Evolutionary conservation across 345 rosid genomes (phyloP).

Genomic region (Orychophragmus violaceus): DNA sequence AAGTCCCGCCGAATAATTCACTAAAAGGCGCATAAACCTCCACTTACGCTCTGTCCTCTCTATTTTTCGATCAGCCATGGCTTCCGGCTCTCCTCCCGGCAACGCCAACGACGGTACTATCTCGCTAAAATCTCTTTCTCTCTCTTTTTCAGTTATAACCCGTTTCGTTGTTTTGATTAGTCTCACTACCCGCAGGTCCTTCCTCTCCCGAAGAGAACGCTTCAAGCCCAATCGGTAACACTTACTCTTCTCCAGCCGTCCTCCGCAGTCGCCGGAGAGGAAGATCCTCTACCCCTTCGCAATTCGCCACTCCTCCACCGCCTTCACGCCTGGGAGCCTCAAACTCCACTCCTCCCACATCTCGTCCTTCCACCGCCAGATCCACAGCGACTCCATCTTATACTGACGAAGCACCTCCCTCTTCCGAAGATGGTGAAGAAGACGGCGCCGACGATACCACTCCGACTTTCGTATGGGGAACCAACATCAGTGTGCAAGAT

Average conservation of each 20-base stretch:
- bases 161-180: neutral
- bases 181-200: slow-evolving; percentile 36
- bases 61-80: slow-evolving; percentile 43
- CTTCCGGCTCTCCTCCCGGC: slow-evolving; percentile 57
- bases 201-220: slow-evolving; percentile 59
- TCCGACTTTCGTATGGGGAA: slow-evolving; percentile 95
- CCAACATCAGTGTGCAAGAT: slow-evolving; percentile 90
- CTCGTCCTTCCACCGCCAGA: slow-evolving; percentile 35
- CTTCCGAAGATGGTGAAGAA: slow-evolving; percentile 67
- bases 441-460: slow-evolving; percentile 60
- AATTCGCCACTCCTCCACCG: slow-evolving; percentile 36
- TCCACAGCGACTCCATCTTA: slow-evolving; percentile 21
- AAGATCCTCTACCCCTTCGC: slow-evolving; percentile 31
- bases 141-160: neutral
- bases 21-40: slow-evolving; percentile 12
- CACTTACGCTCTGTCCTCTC: neutral
- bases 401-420: slow-evolving; percentile 37
- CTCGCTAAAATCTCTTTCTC: neutral
- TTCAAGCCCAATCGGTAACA: slow-evolving; percentile 67
- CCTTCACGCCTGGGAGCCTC: slow-evolving; percentile 35
- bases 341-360: slow-evolving; percentile 47
- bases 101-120: slow-evolving; percentile 38
- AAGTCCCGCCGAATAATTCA: neutral
- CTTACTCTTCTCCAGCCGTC: slow-evolving; percentile 49
- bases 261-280: slow-evolving; percentile 30